These are phyloP conservation scores for Cylindrodendrum hubeiense DNA, from an alignment of 2,329 filamentous ascomycete genomes.

Conservation along the genomic window DNA sequence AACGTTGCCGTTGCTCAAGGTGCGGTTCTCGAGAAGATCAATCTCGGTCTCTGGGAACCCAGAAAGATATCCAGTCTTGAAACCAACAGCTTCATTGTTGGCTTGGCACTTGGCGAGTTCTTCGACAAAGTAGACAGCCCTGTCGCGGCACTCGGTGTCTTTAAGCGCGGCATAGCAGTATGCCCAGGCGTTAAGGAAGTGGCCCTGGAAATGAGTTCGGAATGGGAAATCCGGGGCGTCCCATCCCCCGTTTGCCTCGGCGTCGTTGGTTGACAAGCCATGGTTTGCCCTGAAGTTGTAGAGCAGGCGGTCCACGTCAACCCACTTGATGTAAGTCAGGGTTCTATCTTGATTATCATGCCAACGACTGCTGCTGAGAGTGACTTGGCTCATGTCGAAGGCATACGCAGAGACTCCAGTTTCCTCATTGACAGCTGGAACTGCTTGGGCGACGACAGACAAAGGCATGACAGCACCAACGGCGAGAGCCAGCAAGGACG, in stretches of 20 bases:
- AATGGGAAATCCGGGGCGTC: conserved; percentile 67
- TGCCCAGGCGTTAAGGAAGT: conserved; percentile 63
- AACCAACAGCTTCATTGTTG: conserved; percentile 61
- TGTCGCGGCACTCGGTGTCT: conserved; percentile 57
- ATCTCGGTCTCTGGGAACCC: conserved; percentile 67
- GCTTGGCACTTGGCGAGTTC: conserved; percentile 64
- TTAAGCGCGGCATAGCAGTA: conserved; percentile 59
- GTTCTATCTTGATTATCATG: conserved; percentile 56
- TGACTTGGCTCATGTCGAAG: conserved; percentile 26
- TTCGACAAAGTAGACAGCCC: conserved; percentile 59
- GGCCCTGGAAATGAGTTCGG: conserved; percentile 63
- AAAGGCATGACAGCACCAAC: not conserved
- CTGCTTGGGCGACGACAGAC: not conserved
- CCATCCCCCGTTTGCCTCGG: conserved; percentile 62
- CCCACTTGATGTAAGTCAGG: conserved; percentile 58
- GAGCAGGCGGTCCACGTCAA: conserved; percentile 60
- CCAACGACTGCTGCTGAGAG: conserved; percentile 45
- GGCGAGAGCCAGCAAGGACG: conserved; percentile 6
- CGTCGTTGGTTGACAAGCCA: conserved; percentile 59
- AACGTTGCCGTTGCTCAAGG: conserved; percentile 61
- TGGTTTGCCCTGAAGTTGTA: conserved; percentile 63
- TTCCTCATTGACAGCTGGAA: conserved; percentile 3
- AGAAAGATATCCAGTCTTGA: conserved; percentile 60
- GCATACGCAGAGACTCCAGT: conserved; percentile 20
- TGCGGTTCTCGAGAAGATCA: conserved; percentile 55